Evolutionary conservation across 2,329 filamentous ascomycete species (phyloP), one percentile per base, ranked within the genome.

Genomic region (Pseudomassariella vexata): DNA sequence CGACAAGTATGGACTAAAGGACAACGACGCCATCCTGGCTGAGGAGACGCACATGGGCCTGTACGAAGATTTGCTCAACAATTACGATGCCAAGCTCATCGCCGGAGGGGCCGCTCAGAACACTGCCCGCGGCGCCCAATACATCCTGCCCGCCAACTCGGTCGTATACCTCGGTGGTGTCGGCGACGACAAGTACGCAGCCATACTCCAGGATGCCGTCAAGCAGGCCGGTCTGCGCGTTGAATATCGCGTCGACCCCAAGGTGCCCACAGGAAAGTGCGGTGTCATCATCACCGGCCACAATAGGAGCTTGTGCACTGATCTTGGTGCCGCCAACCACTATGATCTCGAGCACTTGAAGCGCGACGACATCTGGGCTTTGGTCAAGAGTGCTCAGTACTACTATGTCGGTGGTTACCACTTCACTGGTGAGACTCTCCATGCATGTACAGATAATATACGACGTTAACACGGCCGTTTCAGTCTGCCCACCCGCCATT

Each of bases 381-480:
- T 95, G 31, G 92, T 92, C 38, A 79, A 96, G 76, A 79, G 83
- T 50, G 89, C 90, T 35, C 76, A 89, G 56, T 73, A 84, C 51
- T 95, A 82, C 73, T 98, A 95, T 56, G 80, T 98, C 41, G 92
- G 92, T 54, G 92, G 92, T 27, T 98, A 88, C 71, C 92, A 98
- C 71, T 77, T 98, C 70, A 98, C 92, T 24, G 66, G 65, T 70
- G 48, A 43, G 55, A 29, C 7, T 17, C 20, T 24, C 15, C 16
- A 14, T 19, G 6, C n/a, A n/a, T n/a, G 21, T 19, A 29, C 12
- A n/a, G n/a, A n/a, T n/a, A n/a, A n/a, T n/a, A n/a, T n/a, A n/a
- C 24, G 20, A 27, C 28, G 28, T 27, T 12, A 9, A n/a, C 22
- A 36, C 25, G 18, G 8, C 30, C 15, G n/a, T n/a, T n/a, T n/a